Evolutionary conservation across 2,329 filamentous ascomycete genomes (phyloP), one percentile per base, ranked within the genome.

Genomic region (Botrytis pseudocinerea): DNA sequence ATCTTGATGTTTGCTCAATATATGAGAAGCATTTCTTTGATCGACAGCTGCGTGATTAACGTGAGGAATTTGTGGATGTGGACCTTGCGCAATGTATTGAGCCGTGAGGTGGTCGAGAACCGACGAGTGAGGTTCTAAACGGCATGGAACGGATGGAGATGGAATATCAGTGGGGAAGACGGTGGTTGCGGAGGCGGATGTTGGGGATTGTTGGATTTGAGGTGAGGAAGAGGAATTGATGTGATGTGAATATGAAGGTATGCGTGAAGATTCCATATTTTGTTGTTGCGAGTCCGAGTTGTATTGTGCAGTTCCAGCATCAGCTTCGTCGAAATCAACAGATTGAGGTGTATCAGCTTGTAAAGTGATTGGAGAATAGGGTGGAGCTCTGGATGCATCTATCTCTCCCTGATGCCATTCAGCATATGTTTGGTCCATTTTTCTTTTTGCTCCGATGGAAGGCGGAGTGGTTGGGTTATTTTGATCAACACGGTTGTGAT

Each of bases 1-100:
- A 18, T 54, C 40, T 1, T 69, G 42, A 74, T 77, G 73, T n/a
- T 68, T 40, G 35, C 73, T 42, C 22, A 78, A 59, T 25, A 40
- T 64, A 20, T 59, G n/a, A 9, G 69, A 64, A 1, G 74, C 75
- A 20, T 16, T 18, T 22, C 73, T 62, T 20, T 40, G 38, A 32
- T 60, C 48, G 1, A 38, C 60, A 3, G 66, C 25, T 28, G 46
- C 48, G n/a, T 69, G 46, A 16, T 18, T 18, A 18, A 42, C 38
- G n/a, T 60, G 38, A 2, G 40, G 0, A 46, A 72, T n/a, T 1
- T 61, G 9, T 38, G 64, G 64, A 35, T 72, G 64, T 3, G 62
- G 48, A 4, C 66, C 72, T n/a, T 73, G 57, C 12, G 48, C 59
- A 18, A 44, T 38, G 44, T 20, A 68, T 40, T 35, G 35, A 2